Conservation (phyloP, 768 basidiomycete species). For the Leucosporidium scottii region DNA sequence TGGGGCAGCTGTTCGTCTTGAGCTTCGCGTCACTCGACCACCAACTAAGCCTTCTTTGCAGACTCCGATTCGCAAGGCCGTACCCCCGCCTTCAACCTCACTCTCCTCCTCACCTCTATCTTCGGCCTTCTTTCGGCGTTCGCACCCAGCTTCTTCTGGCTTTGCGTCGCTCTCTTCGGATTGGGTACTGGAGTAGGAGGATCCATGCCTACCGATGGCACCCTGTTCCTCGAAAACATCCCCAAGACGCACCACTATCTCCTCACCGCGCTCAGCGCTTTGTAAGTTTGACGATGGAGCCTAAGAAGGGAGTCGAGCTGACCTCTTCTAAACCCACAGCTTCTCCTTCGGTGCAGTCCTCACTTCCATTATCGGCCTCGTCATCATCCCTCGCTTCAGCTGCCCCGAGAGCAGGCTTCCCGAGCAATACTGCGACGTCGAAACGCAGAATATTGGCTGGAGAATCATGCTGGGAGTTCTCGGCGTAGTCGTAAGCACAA, state of each 20-base stretch:
- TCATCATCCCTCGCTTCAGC: conserved; percentile 62
- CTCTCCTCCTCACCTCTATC: conserved; percentile 77
- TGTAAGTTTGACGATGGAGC: conserved; percentile 40
- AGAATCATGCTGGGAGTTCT: conserved; percentile 69
- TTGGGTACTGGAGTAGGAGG: conserved; percentile 88
- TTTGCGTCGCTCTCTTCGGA: conserved; percentile 74
- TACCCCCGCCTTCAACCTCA: conserved; percentile 82
- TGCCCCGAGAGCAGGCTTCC: conserved; percentile 40
- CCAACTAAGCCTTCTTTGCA: conserved; percentile 30
- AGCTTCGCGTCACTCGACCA: background rate
- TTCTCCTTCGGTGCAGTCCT: conserved; percentile 89
- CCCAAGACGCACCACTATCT: conserved; percentile 87
- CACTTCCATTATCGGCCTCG: conserved; percentile 67
- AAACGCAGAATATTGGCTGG: conserved; percentile 75
- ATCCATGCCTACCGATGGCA: conserved; percentile 89
- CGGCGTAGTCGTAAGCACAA: conserved; percentile 54
- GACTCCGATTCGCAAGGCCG: conserved; percentile 85
- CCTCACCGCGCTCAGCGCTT: conserved; percentile 84
- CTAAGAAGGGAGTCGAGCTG: background rate
- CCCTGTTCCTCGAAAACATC: conserved; percentile 76
- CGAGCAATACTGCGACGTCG: conserved; percentile 55
- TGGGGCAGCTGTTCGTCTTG: conserved; percentile 69
- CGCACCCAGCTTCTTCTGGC: conserved; percentile 56
- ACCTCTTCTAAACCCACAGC: conserved; percentile 27
- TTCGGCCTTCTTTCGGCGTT: conserved; percentile 79